Base-by-base conservation (phyloP, 2,329 filamentous ascomycete genomes). In the Sclerotinia spermophila region DNA sequence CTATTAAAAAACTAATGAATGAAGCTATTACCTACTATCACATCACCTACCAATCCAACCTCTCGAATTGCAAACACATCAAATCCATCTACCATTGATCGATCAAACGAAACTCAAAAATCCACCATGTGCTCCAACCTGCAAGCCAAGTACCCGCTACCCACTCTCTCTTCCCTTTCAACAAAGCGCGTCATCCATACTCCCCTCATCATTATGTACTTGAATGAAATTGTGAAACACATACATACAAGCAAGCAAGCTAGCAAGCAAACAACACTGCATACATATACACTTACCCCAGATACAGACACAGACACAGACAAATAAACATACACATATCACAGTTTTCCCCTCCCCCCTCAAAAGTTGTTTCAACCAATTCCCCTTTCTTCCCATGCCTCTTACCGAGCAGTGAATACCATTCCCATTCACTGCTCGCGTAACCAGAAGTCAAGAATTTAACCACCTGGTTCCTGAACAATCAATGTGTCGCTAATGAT, bases 201-300 rank as follows among this genome's bases (percentile, higher is more conserved):
- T 24, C 55, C 33, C 33, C 55, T 58, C 55, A 35, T 24, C 33
- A 58, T 35, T 24, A 15, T 33, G 27, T 62, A 48, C 38, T 38
- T 48, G 48, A 11, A 51, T 48, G 48, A 11, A 38, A 19, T 13
- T 44, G 13, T 61, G 58, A 64, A 51, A 64, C 61, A 27, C 38
- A 44, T n/a, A 27, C 24, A n/a, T n/a, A n/a, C n/a, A n/a, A n/a
- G n/a, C n/a, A n/a, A n/a, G n/a, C n/a, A n/a, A n/a, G n/a, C n/a
- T n/a, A n/a, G n/a, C n/a, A 35, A 38, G 55, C 56, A 60, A 60
- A 60, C 56, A 60, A 42, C 40, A n/a, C 58, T 60, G 58, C 38
- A 61, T 61, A 17, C n/a, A 42, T 27, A 58, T 15, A n/a, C n/a
- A n/a, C n/a, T n/a, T n/a, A n/a, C n/a, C n/a, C n/a, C 40, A 10